Percentiles rank a stretch among this genome's conserved stretches.
Evolutionary conservation across 306 rosid species (phyloP).

Genomic region (Acacia confusa): DNA sequence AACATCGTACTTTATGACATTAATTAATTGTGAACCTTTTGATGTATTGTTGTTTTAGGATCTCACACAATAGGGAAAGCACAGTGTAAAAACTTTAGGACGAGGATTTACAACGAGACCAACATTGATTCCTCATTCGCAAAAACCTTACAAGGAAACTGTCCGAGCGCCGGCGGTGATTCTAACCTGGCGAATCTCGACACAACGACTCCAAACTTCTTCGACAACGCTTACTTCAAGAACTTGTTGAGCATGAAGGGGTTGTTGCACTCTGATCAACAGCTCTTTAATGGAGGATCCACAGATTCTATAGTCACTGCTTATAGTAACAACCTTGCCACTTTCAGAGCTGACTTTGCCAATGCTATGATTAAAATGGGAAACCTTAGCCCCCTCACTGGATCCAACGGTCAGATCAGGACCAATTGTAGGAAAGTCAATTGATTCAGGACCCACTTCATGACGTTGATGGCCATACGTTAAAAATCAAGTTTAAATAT

Average conservation of each 20-base stretch:
- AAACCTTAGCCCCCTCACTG: constrained; percentile 60
- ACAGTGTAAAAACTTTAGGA: constrained; percentile 40
- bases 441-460: constrained; percentile 1
- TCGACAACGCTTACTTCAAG: constrained; percentile 61
- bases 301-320: constrained; percentile 49
- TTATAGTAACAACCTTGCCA: constrained; percentile 34
- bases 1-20: too few species aligned
- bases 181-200: constrained; percentile 53
- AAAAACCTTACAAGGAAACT: constrained; percentile 35
- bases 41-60: constrained; percentile 34
- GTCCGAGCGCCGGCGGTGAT: constrained; percentile 57
- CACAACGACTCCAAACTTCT: constrained; percentile 31
- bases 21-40: background rate
- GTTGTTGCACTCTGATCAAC: constrained; percentile 63
- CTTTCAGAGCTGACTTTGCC: constrained; percentile 52
- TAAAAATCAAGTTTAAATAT: background rate
- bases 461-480: background rate
- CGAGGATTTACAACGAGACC: constrained; percentile 58
- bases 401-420: constrained; percentile 59
- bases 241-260: constrained; percentile 54
- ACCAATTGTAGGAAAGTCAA: constrained; percentile 51
- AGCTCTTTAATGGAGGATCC: constrained; percentile 53
- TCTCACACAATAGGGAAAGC: constrained; percentile 66
- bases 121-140: constrained; percentile 58
- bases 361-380: constrained; percentile 67